A percentile compares a stretch with the other conserved stretches of the same genome.
These are phyloP conservation scores for Nitzschia sp. DNA, from an alignment of 108 stramenopile species.

Conservation along the genomic window DNA sequence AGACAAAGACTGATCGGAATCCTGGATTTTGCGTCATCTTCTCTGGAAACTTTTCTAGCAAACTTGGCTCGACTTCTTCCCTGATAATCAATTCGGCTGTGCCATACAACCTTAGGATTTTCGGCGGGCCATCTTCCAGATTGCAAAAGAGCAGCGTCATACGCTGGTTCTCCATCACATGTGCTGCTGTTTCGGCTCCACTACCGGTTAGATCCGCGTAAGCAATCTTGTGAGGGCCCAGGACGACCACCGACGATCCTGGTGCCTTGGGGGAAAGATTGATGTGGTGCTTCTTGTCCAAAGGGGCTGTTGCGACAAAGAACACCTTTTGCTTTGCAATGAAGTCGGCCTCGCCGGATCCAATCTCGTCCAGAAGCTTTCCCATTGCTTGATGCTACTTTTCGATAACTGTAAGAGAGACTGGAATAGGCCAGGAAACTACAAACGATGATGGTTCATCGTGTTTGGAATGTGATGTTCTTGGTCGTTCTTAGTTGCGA, in stretches of 20 bases:
- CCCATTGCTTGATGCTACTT: too few relatives aligned
- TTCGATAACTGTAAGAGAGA: not conserved
- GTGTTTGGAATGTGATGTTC: too few relatives aligned
- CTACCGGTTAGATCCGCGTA: constrained; percentile 46
- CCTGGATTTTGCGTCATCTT: constrained; percentile 5
- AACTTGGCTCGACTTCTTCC: constrained; percentile 4
- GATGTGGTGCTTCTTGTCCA: constrained; percentile 26
- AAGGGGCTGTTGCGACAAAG: constrained; percentile 54
- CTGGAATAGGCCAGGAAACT: too few relatives aligned
- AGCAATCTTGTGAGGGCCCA: constrained; percentile 35
- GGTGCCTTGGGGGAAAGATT: constrained; percentile 49
- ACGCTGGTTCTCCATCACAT: constrained; percentile 44
- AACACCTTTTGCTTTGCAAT: constrained; percentile 49
- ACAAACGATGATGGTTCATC: too few relatives aligned
- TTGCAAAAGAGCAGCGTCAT: constrained; percentile 51
- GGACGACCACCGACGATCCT: constrained; percentile 25
- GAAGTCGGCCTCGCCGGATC: constrained; percentile 8
- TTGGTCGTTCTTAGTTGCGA: not conserved
- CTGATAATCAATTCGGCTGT: constrained; percentile 11
- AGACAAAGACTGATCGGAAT: constrained; percentile 30
- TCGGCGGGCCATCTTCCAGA: constrained; percentile 42
- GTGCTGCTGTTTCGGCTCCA: constrained; percentile 46
- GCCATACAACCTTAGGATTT: constrained; percentile 44
- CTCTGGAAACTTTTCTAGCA: constrained; percentile 16
- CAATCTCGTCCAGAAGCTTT: constrained; percentile 20